Base-by-base conservation (phyloP, 192 early-diverging fungal genomes). In the Dissophora globulifera region DNA sequence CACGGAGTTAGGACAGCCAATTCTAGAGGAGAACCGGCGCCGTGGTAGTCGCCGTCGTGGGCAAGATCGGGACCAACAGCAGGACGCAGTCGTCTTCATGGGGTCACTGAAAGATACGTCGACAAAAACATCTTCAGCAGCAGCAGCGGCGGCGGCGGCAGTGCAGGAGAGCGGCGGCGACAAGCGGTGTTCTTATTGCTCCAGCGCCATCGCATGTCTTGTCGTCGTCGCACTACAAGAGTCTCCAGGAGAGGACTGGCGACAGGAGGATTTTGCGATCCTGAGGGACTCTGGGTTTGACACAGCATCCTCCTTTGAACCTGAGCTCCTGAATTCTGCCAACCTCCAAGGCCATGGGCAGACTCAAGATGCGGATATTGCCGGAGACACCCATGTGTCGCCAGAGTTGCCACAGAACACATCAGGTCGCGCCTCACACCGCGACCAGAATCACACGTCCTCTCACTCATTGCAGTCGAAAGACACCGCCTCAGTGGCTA, bases 131-230 rank as follows among this genome's bases (percentile, higher is more conserved):
- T n/a, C n/a, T n/a, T n/a, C n/a, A n/a, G n/a, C n/a, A n/a, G n/a
- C n/a, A n/a, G n/a, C n/a, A n/a, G n/a, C n/a, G n/a, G n/a, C n/a
- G n/a, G n/a, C n/a, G n/a, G n/a, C n/a, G n/a, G n/a, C n/a, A n/a
- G n/a, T n/a, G n/a, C n/a, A n/a, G n/a, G n/a, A n/a, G n/a, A n/a
- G n/a, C n/a, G n/a, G n/a, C n/a, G 35, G 35, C 2, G 62, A 65
- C 2, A 65, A 50, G 11, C 47, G 62, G 62, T 75, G 71, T 33
- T 50, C 27, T 31, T 50, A 75, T 22, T 75, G 71, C 23, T 66
- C 71, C 22, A 19, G 71, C 27, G 71, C 71, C 26, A 53, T 75
- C n/a, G 33, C 71, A 2, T 75, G 71, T 32, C 71, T 75, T 27
- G 71, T 60, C 32, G 33, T 75, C 10, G 41, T 50, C 10, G 19